A percentile compares a stretch with the other conserved stretches of the same genome.
Evolutionary conservation across 1,284 basidiomycete species (phyloP).

Genomic region (Ustilago sp.): DNA sequence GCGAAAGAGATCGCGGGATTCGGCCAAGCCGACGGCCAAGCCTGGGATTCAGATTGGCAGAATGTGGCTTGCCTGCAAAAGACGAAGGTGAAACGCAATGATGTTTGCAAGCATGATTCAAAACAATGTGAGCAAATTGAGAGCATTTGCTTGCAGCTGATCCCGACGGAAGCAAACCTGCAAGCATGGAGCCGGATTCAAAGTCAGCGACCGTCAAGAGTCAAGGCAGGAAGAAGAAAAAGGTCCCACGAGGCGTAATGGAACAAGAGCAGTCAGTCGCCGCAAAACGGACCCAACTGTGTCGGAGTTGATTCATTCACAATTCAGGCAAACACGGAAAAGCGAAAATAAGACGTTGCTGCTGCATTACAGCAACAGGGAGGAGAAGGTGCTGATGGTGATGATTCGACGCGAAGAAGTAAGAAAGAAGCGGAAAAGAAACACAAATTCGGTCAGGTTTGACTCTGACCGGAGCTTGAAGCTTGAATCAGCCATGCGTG

Average conservation of each 20-base stretch:
- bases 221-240: neutral
- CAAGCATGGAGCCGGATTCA: constrained; percentile 14
- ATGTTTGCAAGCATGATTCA: neutral
- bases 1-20: neutral
- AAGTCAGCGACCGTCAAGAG: constrained; percentile 14
- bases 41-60: neutral
- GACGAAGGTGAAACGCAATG: constrained; percentile 9
- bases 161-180: constrained; percentile 42
- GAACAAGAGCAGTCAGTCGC: neutral
- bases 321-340: neutral
- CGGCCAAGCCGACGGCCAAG: constrained; percentile 6
- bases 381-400: neutral
- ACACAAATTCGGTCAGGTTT: neutral
- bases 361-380: neutral
- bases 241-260: neutral
- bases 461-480: constrained; percentile 5
- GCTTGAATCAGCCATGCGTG: neutral
- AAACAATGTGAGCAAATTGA: neutral
- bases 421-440: neutral
- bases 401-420: constrained; percentile 4
- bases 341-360: neutral
- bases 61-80: constrained; percentile 1
- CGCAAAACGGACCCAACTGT: neutral
- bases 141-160: constrained; percentile 20
- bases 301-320: constrained; percentile 1